Percentiles rank a stretch among this genome's conserved stretches.
phyloP scores from a whole-genome alignment of 2,329 filamentous ascomycete genomes.

The Purpureocillium lavendulum region DNA sequence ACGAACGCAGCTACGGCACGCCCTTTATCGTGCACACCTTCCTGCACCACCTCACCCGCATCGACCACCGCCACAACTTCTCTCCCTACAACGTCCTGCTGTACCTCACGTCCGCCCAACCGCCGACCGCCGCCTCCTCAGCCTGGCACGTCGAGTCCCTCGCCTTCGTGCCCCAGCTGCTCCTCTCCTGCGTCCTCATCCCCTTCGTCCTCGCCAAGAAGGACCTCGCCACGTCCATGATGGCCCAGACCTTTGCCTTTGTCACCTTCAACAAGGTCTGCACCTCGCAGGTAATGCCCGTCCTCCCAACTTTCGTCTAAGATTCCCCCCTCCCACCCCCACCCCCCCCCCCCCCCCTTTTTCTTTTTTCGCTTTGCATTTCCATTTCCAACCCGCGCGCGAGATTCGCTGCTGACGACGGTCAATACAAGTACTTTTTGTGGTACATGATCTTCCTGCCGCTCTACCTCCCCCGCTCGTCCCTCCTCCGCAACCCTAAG shows the following conservation, averaged over 20 bases:
- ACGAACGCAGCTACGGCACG: conserved; percentile 54
- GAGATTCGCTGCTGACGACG: neutral
- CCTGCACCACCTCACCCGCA: conserved; percentile 82
- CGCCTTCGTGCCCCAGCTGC: conserved; percentile 81
- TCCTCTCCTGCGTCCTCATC: conserved; percentile 70
- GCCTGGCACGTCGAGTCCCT: conserved; percentile 59
- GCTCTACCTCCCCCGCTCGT: conserved; percentile 77
- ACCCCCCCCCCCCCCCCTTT: too few relatives aligned
- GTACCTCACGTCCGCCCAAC: conserved; percentile 69
- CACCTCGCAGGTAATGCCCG: conserved; percentile 76
- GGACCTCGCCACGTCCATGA: conserved; percentile 74
- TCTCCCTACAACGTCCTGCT: conserved; percentile 90
- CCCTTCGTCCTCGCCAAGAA: conserved; percentile 71
- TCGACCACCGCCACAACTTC: conserved; percentile 98
- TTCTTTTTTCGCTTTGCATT: too few relatives aligned
- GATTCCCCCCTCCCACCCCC: too few relatives aligned
- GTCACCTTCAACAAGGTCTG: conserved; percentile 98
- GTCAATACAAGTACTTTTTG: conserved; percentile 74
- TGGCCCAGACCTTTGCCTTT: conserved; percentile 94
- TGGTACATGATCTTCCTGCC: conserved; percentile 96
- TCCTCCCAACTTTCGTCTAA: too few relatives aligned
- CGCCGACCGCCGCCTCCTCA: conserved; percentile 23
- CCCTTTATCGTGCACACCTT: conserved; percentile 87
- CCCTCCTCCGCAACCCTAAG: conserved; percentile 50
- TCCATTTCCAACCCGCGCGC: too few relatives aligned